Percentiles rank a stretch among this genome's conserved stretches.
Evolutionary conservation across 2,329 filamentous ascomycete species (phyloP).

Genomic region (Tolypocladium endophyticum): DNA sequence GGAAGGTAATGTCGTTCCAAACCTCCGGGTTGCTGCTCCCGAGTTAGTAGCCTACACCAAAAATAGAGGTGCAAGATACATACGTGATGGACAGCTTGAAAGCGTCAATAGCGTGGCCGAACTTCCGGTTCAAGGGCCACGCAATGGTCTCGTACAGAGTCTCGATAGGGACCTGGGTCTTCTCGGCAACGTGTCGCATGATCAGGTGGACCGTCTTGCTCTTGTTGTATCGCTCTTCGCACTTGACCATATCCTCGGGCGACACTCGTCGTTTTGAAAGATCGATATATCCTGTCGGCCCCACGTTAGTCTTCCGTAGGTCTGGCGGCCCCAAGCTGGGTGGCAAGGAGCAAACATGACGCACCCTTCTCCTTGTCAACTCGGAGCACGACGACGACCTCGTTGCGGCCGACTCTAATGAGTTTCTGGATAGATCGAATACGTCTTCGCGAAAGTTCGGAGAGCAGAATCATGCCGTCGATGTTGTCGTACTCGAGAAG

Average conservation of each 20-base stretch:
- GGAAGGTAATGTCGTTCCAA: constrained; percentile 88
- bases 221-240: constrained; percentile 99
- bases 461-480: constrained; percentile 98
- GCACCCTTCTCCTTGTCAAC: constrained; percentile 97
- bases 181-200: constrained; percentile 97
- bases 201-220: constrained; percentile 99
- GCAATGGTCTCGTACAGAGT: constrained; percentile 86
- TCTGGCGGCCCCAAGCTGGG: not conserved
- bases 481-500: constrained; percentile 99
- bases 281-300: constrained; percentile 70
- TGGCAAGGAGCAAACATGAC: constrained; percentile 8
- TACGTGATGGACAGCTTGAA: constrained; percentile 99
- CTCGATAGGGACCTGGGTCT: constrained; percentile 91
- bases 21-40: constrained; percentile 75
- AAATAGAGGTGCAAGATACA: constrained; percentile 16
- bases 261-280: constrained; percentile 96
- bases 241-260: constrained; percentile 94
- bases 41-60: constrained; percentile 4
- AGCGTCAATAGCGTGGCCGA: constrained; percentile 89
- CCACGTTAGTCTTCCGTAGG: constrained; percentile 11
- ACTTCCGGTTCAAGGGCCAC: constrained; percentile 97
- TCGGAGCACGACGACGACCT: constrained; percentile 95
- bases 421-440: constrained; percentile 98
- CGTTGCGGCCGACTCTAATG: constrained; percentile 93
- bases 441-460: constrained; percentile 93